Evolutionary conservation across 345 rosid genomes (phyloP), one percentile per base, ranked within the genome.

Genomic region (Eucalyptus lansdowneana): DNA sequence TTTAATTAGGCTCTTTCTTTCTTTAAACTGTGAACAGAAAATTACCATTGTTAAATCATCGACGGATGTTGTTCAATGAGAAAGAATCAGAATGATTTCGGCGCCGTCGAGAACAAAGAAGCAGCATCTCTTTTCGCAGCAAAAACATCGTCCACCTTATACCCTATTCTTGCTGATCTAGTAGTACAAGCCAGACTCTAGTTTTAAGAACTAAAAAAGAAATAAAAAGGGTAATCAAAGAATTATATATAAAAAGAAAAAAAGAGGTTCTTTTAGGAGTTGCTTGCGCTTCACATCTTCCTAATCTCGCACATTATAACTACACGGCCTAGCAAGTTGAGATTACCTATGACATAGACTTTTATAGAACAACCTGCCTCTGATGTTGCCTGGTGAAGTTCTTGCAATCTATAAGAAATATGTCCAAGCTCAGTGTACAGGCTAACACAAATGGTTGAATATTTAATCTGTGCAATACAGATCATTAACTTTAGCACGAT

Each of bases 381-480:
- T 1, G 69, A 60, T 27, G 16, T 27, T 31, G 22, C 11, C 22
- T 16, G 7, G 42, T 9, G 5, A 67, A n/a, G 80, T 67, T 67
- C 42, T 31, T 31, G 22, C 80, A 31, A 67, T 19, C 42, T 31
- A 16, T 5, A 16, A 16, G 0, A 67, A 67, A 29, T 67, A 53
- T 53, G 58, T 53, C 2, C 58, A 19, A 2, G 40, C 6, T n/a
- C 5, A 31, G 21, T 31, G 76, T 17, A 67, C 11, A 15, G 4
- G 10, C 11, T 60, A 60, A 60, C 15, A 27, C 67, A 60, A 60
- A 11, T 60, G 31, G 31, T 58, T 27, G 69, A 60, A 12, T 12
- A 27, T 60, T 60, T 60, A 60, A 60, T 60, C 14, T 13, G 16
- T 6, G 31, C 0, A 3, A 60, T 3, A 29, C 0, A 0, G 4